These are phyloP conservation scores for Ensete glaucum DNA, from an alignment of 176 grass and related monocot species.

Conservation along the genomic window DNA sequence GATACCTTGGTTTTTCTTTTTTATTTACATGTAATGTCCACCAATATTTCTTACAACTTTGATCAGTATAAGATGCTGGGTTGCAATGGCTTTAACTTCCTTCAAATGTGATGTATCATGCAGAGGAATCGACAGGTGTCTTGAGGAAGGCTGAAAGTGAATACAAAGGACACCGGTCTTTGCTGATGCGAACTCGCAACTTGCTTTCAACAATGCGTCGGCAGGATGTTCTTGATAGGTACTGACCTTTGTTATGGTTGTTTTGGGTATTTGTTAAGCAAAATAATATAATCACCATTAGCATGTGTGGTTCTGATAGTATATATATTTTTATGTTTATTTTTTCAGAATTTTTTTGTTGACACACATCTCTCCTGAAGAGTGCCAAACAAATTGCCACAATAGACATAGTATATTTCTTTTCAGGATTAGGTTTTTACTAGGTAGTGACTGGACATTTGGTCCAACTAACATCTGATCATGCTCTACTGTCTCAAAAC, in stretches of 20 bases:
- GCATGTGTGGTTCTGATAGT: too few relatives aligned
- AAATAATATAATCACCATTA: background rate
- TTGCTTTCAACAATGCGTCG: constrained; percentile 75
- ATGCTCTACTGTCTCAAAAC: constrained; percentile 22
- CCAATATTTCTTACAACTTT: background rate
- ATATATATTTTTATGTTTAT: too few relatives aligned
- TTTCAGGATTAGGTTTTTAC: background rate
- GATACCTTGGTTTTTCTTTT: background rate
- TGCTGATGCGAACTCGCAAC: constrained; percentile 56
- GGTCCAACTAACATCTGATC: background rate
- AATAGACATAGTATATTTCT: background rate
- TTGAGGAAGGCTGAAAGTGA: constrained; percentile 65
- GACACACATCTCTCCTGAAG: too few relatives aligned
- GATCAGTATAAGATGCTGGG: background rate
- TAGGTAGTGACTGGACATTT: background rate
- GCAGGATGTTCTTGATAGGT: constrained; percentile 92
- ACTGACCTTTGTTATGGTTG: constrained; percentile 4
- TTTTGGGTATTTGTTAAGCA: background rate
- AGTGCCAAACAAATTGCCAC: too few relatives aligned
- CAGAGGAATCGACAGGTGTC: constrained; percentile 84
- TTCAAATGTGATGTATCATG: constrained; percentile 9
- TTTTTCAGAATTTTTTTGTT: too few relatives aligned
- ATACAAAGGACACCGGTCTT: constrained; percentile 87
- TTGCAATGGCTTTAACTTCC: background rate
- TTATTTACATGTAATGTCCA: background rate